A percentile compares a stretch with the other conserved stretches of the same genome.
These are phyloP conservation scores for Rosa lucieae DNA, from an alignment of 306 rosid species.

Conservation along the genomic window DNA sequence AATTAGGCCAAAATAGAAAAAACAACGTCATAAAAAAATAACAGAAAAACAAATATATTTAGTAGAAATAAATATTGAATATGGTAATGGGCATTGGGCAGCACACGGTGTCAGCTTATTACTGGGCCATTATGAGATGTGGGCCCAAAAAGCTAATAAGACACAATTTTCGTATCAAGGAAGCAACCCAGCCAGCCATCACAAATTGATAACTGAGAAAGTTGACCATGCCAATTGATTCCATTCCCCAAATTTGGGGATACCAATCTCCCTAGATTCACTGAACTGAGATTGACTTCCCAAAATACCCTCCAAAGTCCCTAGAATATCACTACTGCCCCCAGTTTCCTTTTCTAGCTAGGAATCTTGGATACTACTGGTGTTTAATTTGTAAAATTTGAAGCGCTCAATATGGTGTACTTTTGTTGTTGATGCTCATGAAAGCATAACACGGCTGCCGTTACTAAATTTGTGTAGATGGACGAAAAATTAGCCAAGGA, in stretches of 20 bases:
- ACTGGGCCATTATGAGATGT: neutral
- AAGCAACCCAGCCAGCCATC: neutral
- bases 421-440: neutral
- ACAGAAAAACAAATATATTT: neutral
- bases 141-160: neutral
- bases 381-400: neutral
- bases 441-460: neutral
- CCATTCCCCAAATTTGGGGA: neutral
- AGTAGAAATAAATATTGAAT: neutral
- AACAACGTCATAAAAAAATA: neutral
- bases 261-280: neutral
- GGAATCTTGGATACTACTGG: neutral
- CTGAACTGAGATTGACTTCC: neutral
- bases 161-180: neutral
- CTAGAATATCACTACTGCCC: neutral
- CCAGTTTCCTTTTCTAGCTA: neutral
- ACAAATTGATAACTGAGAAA: neutral
- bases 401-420: neutral
- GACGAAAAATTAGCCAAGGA: conserved; percentile 28
- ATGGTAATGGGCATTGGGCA: neutral
- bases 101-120: neutral
- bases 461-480: conserved; percentile 3
- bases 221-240: neutral
- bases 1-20: neutral
- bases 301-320: neutral